Conservation (phyloP, 306 rosid genomes). For the Bauhinia variegata region DNA sequence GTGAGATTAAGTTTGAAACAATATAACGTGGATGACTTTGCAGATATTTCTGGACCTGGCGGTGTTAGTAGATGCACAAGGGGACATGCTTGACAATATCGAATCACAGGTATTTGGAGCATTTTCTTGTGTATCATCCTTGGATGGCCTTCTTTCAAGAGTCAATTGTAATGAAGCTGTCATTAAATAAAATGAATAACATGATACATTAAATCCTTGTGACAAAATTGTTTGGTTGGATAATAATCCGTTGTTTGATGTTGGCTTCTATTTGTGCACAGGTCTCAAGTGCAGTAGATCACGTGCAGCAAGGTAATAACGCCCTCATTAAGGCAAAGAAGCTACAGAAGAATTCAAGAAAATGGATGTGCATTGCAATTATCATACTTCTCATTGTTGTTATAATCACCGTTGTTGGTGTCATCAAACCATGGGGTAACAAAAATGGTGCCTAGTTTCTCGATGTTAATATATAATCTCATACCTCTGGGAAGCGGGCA, state of each 20-base stretch:
- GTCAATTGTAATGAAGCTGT: not conserved
- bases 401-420: conserved; percentile 55
- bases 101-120: conserved; percentile 73
- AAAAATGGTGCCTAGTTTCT: conserved; percentile 56
- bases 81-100: conserved; percentile 88
- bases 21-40: conserved; percentile 25
- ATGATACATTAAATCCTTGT: not conserved
- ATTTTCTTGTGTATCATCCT: not conserved
- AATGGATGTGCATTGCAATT: conserved; percentile 94
- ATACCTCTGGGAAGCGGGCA: not conserved
- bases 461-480: conserved; percentile 2
- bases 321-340: conserved; percentile 78
- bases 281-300: conserved; percentile 96
- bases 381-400: conserved; percentile 77
- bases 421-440: conserved; percentile 75
- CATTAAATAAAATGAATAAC: not conserved
- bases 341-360: conserved; percentile 78
- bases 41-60: conserved; percentile 96
- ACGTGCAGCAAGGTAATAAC: conserved; percentile 81
- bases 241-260: not conserved
- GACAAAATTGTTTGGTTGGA: conserved; percentile 9
- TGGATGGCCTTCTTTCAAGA: not conserved
- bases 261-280: conserved; percentile 23
- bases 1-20: conserved; percentile 8
- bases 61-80: conserved; percentile 89